Evolutionary conservation across 2,329 filamentous ascomycete genomes (phyloP), one percentile per base, ranked within the genome.

Genomic region (Pseudogymnoascus sp.): DNA sequence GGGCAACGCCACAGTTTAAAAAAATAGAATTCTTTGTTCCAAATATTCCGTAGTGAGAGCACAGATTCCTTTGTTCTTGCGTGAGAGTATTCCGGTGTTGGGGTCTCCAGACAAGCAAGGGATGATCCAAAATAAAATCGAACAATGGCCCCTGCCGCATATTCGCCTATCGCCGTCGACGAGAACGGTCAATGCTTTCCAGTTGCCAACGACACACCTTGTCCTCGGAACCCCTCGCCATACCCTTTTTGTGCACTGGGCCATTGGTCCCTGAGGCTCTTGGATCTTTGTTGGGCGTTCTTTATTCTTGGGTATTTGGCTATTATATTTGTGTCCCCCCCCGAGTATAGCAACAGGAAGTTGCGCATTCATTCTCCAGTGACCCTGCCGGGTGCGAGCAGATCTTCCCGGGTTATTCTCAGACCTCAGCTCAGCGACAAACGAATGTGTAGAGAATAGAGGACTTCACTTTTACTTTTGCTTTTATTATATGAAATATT

Each of bases 111-210:
- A 16, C 14, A 53, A 53, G 46, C 46, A 53, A 53, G 46, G 23
- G 46, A 50, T 1, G 21, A 53, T 11, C 46, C 14, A 31, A 12
- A 53, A 31, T 53, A 53, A 53, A 31, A 12, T 31, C 25, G 25
- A 53, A 31, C 25, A 53, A 53, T 53, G 46, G 46, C 46, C 46
- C n/a, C n/a, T 53, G 46, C 46, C 37, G n/a, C 37, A 38, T n/a
- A n/a, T 31, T 53, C 46, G 46, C 46, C 46, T 53, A 31, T 53
- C 31, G 25, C 2, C 25, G 46, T 25, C n/a, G 46, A 31, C 25
- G 44, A 50, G 44, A 53, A 53, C 46, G 25, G n/a, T 31, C n/a
- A 18, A 53, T n/a, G 46, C 23, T 28, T 12, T 44, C 21, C 11
- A 23, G 42, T 7, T 14, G 8, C 23, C 23, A 28, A 28, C 44